Evolutionary conservation across 106 monocot genomes (phyloP), one percentile per base, ranked within the genome.

Genomic region (Phalaenopsis aphrodite): DNA sequence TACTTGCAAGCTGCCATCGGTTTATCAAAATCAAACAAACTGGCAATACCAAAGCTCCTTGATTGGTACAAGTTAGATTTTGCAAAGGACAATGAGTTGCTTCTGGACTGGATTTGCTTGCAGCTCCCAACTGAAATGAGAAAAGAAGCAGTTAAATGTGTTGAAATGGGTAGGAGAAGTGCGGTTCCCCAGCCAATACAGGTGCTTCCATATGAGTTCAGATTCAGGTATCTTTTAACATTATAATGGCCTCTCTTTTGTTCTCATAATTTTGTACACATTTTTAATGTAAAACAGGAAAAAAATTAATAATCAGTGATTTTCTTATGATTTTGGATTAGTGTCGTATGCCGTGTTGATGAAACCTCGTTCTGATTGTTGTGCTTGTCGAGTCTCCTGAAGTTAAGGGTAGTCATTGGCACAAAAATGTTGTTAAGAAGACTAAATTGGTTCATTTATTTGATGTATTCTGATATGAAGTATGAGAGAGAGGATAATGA

Each of bases 31-130:
- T 64, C 84, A 8, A 85, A 85, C 78, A 84, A 84, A 21, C 43
- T 99, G 23, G 91, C 88, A 2, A 99, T 99, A 49, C 98, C 98
- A 17, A 99, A 99, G 79, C 80, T 99, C 8, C 73, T 99, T 45
- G 90, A 99, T 56, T 99, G 98, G 98, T 94, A 93, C 77, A 78
- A 94, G 8, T 77, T 87, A 11, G 98, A 99, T 88, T 99, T 99
- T 79, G 94, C 98, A 0, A 99, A 99, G 78, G 98, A 99, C 67
- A 80, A 89, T 39, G 94, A 88, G 42, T 91, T 94, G 3, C 79
- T 99, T 30, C 83, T 91, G 90, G 94, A 94, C 76, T 95, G 95
- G 95, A 88, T 95, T 42, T 95, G 93, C 93, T 58, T 95, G 65
- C 91, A 91, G 82, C 72, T 91, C 41, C 94, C 92, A 5, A 67